Base-by-base conservation (phyloP, 192 early-diverging fungal genomes). In the Mortierella antarctica region DNA sequence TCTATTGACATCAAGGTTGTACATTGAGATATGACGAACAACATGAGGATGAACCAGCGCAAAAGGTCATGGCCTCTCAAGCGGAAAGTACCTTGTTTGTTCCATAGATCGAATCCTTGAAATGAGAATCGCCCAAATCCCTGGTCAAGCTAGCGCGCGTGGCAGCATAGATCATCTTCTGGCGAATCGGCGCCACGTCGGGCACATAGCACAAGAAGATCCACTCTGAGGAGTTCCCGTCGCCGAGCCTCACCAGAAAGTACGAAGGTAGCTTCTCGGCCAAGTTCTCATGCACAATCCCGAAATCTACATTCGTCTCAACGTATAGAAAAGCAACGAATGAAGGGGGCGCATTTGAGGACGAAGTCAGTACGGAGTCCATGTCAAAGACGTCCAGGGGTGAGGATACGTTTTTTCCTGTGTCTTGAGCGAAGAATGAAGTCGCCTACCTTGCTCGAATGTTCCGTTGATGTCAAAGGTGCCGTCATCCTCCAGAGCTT, bases 91-190 rank as follows among this genome's bases (percentile, higher is more conserved):
- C 92, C 79, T 62, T 70, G 57, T 83, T 84, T 40, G 94, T 94
- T 21, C 92, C 96, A 83, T 94, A 95, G 65, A 99, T 85, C 15
- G 86, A 88, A 72, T 99, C 95, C 9, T 87, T 88, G 83, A 97
- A 96, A 39, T 89, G 86, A 51, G 89, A 87, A 42, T 94, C 93
- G 18, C 97, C 97, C 42, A 97, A 84, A 3, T 92, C 89, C 81
- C 92, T 95, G 17, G 88, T 84, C 60, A 97, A 78, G 7, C 94
- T 90, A 10, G 93, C 92, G 62, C 93, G 91, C 21, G 94, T 91
- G 7, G 96, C 90, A 12, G 97, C 96, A 71, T 97, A 96, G 46
- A 99, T 86, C 96, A 97, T 99, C 82, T 98, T 98, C 61, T 95
- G 92, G 23, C 96, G 87, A 40, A 97, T 77, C n/a, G 74, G 68